These are phyloP conservation scores for Agaricus blazei DNA, from an alignment of 768 basidiomycete genomes.

Conservation along the genomic window DNA sequence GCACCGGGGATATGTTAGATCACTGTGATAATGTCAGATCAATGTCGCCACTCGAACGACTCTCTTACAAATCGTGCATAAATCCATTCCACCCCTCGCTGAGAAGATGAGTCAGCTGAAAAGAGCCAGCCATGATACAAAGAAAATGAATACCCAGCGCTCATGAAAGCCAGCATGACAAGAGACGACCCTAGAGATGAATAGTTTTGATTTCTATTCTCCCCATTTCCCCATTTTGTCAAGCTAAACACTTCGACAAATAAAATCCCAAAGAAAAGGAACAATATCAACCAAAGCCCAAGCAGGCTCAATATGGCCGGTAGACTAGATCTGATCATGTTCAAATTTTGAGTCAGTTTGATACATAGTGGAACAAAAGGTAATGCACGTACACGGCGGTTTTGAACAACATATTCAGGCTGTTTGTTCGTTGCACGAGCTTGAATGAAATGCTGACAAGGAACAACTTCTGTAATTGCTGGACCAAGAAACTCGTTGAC, in stretches of 20 bases:
- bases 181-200: slow-evolving; percentile 72
- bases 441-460: slow-evolving; percentile 93
- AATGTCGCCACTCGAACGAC: neutral
- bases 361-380: slow-evolving; percentile 16
- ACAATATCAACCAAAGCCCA: slow-evolving; percentile 83
- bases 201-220: slow-evolving; percentile 71
- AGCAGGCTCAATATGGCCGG: slow-evolving; percentile 83
- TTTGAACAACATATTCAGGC: slow-evolving; percentile 93
- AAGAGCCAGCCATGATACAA: neutral
- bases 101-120: slow-evolving; percentile 12
- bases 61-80: slow-evolving; percentile 91
- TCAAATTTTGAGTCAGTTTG: neutral
- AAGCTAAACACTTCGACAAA: slow-evolving; percentile 88
- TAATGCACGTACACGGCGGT: slow-evolving; percentile 75
- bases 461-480: slow-evolving; percentile 85
- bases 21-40: slow-evolving; percentile 34
- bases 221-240: slow-evolving; percentile 77
- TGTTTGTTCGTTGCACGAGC: slow-evolving; percentile 82
- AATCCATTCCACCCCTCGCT: slow-evolving; percentile 97
- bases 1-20: slow-evolving; percentile 75
- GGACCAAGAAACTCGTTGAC: slow-evolving; percentile 40
- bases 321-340: slow-evolving; percentile 62
- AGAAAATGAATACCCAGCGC: slow-evolving; percentile 65
- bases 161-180: slow-evolving; percentile 90
- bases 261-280: slow-evolving; percentile 87